Base-by-base conservation (phyloP, 2,329 filamentous ascomycete genomes). In the Phyllosticta citribraziliensis region DNA sequence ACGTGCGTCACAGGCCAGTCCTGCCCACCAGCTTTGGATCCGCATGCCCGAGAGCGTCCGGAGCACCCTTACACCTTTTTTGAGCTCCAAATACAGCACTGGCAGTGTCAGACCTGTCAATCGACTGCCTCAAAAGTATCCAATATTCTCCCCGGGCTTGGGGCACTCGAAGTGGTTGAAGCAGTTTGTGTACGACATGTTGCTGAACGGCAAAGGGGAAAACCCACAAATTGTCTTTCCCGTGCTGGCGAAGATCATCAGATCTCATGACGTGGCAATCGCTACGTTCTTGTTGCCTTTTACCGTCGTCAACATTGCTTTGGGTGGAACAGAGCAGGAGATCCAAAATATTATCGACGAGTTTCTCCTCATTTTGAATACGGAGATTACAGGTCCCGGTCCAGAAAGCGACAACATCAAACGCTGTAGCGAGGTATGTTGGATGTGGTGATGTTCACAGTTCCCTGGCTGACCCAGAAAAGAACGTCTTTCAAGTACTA, bases 241-340 rank as follows among this genome's bases (percentile, higher is more conserved):
- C 52, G 87, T 93, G 20, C 79, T 96, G 50, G 86, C 87, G 58
- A 87, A 91, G 52, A 86, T 96, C 20, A 89, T 97, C 63, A 85
- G 87, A 62, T 88, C 90, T 33, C 91, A 94, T 69, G 92, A 97
- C 69, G 79, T 94, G 11, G 87, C 88, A 0, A 92, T 96, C 33
- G 85, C 92, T 0, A 88, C 88, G 52, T 97, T 97, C 67, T 78
- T 99, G 33, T 80, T 99, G 17, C 95, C 94, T 0, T 97, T 94
- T 70, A 81, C 92, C 17, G 86, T 89, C 3, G 74, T 97, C 35
- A 95, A 97, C 69, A 83, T 93, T 30, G 83, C 97, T 20, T 80
- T 96, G 11, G 88, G 88, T 24, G 85, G 89, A 22, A 83, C 82
- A 1, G 80, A 87, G 25, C 68, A 81, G 60, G 84, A 92, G 65